Percentiles rank a stretch among this genome's conserved stretches.
Conservation (phyloP, 2,329 filamentous ascomycete genomes). For the Xylaria sp. region DNA sequence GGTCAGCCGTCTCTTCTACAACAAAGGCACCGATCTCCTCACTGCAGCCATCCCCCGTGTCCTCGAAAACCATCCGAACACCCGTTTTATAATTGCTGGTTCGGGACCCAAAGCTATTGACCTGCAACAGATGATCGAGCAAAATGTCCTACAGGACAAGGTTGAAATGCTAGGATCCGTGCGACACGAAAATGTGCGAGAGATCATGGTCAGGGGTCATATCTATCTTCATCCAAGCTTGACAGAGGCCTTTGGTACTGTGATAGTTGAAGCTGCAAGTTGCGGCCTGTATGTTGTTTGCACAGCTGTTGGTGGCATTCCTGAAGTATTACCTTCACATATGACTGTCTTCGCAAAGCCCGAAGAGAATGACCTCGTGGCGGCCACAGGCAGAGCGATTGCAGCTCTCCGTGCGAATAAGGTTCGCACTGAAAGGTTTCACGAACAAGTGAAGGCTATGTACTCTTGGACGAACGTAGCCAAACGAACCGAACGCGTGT, state of each 20-base stretch:
- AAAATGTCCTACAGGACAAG: slow-evolving; percentile 91
- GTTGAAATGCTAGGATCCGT: slow-evolving; percentile 93
- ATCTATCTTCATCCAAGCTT: slow-evolving; percentile 96
- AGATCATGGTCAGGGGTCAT: slow-evolving; percentile 96
- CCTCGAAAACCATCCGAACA: slow-evolving; percentile 87
- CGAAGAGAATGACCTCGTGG: slow-evolving; percentile 93
- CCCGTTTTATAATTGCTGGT: slow-evolving; percentile 95
- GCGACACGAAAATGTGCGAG: slow-evolving; percentile 93
- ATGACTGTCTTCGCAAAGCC: slow-evolving; percentile 99
- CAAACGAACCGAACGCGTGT: slow-evolving; percentile 91
- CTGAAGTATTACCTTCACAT: slow-evolving; percentile 92
- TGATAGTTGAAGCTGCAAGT: slow-evolving; percentile 95
- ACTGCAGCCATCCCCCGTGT: slow-evolving; percentile 96
- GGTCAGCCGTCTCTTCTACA: slow-evolving; percentile 97
- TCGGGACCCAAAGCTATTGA: slow-evolving; percentile 97
- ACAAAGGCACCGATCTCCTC: slow-evolving; percentile 97
- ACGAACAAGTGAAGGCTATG: slow-evolving; percentile 97
- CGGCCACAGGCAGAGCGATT: slow-evolving; percentile 90
- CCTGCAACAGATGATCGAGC: slow-evolving; percentile 97
- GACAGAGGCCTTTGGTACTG: slow-evolving; percentile 96
- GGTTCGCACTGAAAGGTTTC: slow-evolving; percentile 91
- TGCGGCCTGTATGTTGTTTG: slow-evolving; percentile 97
- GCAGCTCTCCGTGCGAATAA: slow-evolving; percentile 84
- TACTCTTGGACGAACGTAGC: slow-evolving; percentile 99
- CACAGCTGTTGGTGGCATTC: slow-evolving; percentile 95